A percentile compares a stretch with the other conserved stretches of the same genome.
phyloP scores from a whole-genome alignment of 2,329 filamentous ascomycete species.

The Microthyrium microscopicum region DNA sequence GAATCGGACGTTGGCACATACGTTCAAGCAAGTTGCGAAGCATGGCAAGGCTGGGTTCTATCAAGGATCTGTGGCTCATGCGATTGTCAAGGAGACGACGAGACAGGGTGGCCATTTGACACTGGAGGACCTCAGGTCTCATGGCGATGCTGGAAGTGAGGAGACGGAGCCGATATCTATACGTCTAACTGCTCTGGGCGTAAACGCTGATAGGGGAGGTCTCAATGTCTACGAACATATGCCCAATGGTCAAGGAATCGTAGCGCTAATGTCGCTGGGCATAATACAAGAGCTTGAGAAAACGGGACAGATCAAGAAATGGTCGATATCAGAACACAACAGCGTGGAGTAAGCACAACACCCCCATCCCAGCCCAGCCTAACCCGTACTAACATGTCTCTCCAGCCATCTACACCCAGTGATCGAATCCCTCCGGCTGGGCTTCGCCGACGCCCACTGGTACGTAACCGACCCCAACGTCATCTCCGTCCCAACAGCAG shows the following conservation, averaged over 20 bases:
- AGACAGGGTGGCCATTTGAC: constrained; percentile 63
- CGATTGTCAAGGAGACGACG: constrained; percentile 60
- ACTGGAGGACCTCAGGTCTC: constrained; percentile 63
- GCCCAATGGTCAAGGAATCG: constrained; percentile 89
- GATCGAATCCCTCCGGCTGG: constrained; percentile 74
- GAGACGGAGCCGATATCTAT: constrained; percentile 74
- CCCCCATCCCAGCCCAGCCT: neutral
- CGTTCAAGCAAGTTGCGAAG: constrained; percentile 61
- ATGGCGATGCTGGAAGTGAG: constrained; percentile 57
- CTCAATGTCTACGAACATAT: constrained; percentile 93
- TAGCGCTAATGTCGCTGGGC: constrained; percentile 84
- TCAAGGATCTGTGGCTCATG: constrained; percentile 63
- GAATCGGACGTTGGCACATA: constrained; percentile 64
- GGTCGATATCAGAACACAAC: constrained; percentile 61
- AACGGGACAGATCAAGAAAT: constrained; percentile 55
- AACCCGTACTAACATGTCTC: constrained; percentile 3
- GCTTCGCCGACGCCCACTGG: constrained; percentile 81
- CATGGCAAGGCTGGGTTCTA: constrained; percentile 89
- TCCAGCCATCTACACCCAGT: constrained; percentile 52
- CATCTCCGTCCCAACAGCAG: constrained; percentile 48
- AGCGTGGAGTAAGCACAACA: constrained; percentile 41
- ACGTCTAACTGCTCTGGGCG: constrained; percentile 52
- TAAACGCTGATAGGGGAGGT: constrained; percentile 34
- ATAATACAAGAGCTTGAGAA: constrained; percentile 78
- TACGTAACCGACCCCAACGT: constrained; percentile 74